Base-by-base conservation (phyloP, 331 rosid species). In the Quercus lobata region DNA sequence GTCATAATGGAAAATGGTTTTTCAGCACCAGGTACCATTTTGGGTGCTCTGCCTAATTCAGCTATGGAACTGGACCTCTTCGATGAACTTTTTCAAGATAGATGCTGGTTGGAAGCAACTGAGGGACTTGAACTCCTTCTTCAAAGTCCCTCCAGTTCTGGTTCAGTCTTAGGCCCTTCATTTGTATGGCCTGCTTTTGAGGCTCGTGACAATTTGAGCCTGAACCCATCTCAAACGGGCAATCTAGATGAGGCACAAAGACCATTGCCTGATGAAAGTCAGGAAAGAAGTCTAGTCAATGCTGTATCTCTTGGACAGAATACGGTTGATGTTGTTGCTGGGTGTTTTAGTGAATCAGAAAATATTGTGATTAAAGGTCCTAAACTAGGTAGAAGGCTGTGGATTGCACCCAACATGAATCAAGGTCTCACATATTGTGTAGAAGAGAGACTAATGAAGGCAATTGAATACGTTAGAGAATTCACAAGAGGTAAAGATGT, bases 101-200 rank as follows among this genome's bases (percentile, higher is more conserved):
- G 96, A 37, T 93, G 96, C 63, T 96, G 97, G 98, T 79, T 96
- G 81, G 98, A 93, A 81, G 78, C 97, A 16, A 88, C 86, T 14
- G 92, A 89, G 72, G 97, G 89, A 82, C 84, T 92, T 69, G 93
- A 88, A 44, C 86, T 86, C 66, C 82, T 87, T 76, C 74, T 77
- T 82, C 92, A 84, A 77, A 88, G 54, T 79, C 90, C 90, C 53
- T 72, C 89, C 56, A 81, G 34, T 76, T 87, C 91, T 7, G 85
- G 65, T 84, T 86, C 93, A 72, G 76, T 83, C 69, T 76, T 87
- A 55, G 96, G 89, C 88, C 84, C 93, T 73, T 83, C 85, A 3
- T 75, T 81, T 81, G 72, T 83, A 37, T 91, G 94, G 96, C 88
- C 96, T 79, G 69, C 83, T 72, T 82, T 82, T 77, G 93, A 87